Evolutionary conservation across 768 basidiomycete species (phyloP), one percentile per base, ranked within the genome.

Genomic region (Phlebiopsis flavidoalba): DNA sequence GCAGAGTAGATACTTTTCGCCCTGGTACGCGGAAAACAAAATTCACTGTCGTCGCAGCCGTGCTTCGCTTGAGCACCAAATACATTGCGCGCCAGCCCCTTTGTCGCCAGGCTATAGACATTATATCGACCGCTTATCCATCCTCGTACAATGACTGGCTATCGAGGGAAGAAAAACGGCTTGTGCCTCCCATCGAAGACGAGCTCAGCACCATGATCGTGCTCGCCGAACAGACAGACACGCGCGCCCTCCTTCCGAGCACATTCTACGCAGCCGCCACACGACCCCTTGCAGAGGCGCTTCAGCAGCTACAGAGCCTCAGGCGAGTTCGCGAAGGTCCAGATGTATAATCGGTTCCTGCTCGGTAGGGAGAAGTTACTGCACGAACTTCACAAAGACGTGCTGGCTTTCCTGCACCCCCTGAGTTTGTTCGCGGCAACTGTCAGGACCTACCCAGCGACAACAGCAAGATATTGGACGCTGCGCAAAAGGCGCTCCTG

Each of bases 61-160:
- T 67, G 4, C 59, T 67, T 15, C 66, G 66, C 7, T 40, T 69
- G 15, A 64, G 62, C 47, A 69, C 64, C 33, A 69, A 69, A 53
- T 69, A 69, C 56, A 24, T 62, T 26, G 59, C 60, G 6, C 26
- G 26, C 26, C 36, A 48, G 10, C 31, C 24, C 3, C 60, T 68
- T 0, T 64, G 67, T 6, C 46, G 57, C 24, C 62, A 60, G 22
- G 65, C 64, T 3, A 55, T 68, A n/a, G 62, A 52, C n/a, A 57
- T 62, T 14, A 54, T 68, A 10, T 31, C 48, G 11, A 54, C 64
- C 10, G 65, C 63, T 10, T 67, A 63, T 50, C 68, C 68, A 1
- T 45, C 61, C 8, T 61, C 65, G 5, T 60, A 63, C 26, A 12
- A 17, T 21, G 46, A 40, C 19, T 67, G 66, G 66, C 57, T 61